phyloP scores from a whole-genome alignment of 2,329 filamentous ascomycete genomes.

The Ophiostoma perfectum region DNA sequence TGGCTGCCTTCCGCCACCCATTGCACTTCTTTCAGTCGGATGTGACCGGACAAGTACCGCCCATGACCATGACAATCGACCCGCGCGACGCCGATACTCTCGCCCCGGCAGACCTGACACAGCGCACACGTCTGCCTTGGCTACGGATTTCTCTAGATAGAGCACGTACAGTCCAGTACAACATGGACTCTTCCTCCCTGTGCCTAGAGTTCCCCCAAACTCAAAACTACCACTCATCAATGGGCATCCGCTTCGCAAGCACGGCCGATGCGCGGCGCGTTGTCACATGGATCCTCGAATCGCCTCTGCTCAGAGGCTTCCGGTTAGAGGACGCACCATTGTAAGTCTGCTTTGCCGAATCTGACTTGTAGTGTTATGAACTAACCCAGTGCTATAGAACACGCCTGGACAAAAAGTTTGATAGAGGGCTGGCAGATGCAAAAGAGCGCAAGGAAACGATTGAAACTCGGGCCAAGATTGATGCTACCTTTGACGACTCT shows the following conservation, averaged over 20 bases:
- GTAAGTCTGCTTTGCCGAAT: neutral
- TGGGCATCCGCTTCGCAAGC: conserved; percentile 11
- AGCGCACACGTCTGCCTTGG: neutral
- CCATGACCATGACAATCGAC: neutral
- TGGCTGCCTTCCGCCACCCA: neutral
- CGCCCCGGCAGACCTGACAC: neutral
- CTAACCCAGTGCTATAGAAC: neutral
- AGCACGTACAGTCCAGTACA: conserved; percentile 28
- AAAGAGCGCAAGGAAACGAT: neutral
- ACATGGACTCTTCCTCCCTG: neutral
- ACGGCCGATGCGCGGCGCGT: neutral
- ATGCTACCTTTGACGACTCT: conserved; percentile 3
- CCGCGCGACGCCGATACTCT: conserved; percentile 10
- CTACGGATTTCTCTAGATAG: conserved; percentile 8
- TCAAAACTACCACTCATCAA: neutral
- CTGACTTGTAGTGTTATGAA: neutral
- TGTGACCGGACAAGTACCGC: neutral
- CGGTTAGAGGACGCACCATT: neutral
- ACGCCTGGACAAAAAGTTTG: neutral
- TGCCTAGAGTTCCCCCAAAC: neutral
- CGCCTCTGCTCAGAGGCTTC: neutral
- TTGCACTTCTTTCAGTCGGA: neutral
- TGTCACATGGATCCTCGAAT: neutral
- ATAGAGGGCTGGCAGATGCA: neutral
- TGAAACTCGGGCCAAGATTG: neutral